Evolutionary conservation across 441 rosid species (phyloP).

Genomic region (Populus tomentosa): DNA sequence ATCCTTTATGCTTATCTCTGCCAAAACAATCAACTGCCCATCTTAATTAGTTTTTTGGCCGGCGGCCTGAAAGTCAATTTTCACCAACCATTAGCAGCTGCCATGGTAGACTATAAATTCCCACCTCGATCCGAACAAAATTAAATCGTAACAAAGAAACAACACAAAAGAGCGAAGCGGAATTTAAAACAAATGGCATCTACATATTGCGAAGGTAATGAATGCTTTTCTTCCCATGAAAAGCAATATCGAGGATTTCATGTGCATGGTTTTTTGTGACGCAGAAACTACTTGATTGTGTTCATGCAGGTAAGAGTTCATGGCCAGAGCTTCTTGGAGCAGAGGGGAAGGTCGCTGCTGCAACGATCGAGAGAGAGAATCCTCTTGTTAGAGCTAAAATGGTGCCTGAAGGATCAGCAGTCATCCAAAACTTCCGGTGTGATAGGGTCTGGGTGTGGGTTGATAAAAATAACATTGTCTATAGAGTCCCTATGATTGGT

Average conservation of each 20-base stretch:
- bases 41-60: background rate
- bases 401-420: slow-evolving; percentile 21
- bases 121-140: background rate
- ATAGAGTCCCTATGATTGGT: slow-evolving; percentile 20
- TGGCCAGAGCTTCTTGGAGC: slow-evolving; percentile 34
- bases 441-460: slow-evolving; percentile 38
- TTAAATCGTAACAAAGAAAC: background rate
- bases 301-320: slow-evolving; percentile 25
- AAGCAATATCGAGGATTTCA: background rate
- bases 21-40: background rate
- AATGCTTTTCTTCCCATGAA: background rate
- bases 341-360: slow-evolving; percentile 6
- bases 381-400: slow-evolving; percentile 23
- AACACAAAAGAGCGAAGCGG: background rate
- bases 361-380: slow-evolving; percentile 17
- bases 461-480: slow-evolving; percentile 18
- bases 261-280: background rate
- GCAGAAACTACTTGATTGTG: background rate
- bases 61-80: background rate
- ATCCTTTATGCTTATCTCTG: background rate
- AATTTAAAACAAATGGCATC: background rate
- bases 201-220: background rate
- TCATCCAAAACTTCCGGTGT: slow-evolving; percentile 16
- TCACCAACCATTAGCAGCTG: background rate
- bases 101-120: background rate